phyloP scores from a whole-genome alignment of 2,329 filamentous ascomycete species.

The Sclerotinia subarctica region DNA sequence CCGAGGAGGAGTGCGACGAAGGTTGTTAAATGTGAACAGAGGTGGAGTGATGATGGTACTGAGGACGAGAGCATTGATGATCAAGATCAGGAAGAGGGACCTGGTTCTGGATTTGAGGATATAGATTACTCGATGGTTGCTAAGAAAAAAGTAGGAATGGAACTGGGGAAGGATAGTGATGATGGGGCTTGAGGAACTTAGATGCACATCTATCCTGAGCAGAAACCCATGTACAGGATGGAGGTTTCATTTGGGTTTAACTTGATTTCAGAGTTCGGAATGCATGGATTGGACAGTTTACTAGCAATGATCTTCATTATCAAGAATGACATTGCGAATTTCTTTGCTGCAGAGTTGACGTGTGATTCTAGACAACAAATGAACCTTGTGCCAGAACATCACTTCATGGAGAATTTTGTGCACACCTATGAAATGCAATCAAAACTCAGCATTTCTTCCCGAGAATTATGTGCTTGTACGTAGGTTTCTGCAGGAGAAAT shows the following conservation, averaged over 20 bases:
- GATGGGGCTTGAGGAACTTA: not conserved
- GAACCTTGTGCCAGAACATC: not conserved
- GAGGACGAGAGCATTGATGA: not conserved
- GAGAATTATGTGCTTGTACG: not conserved
- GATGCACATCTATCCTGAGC: not conserved
- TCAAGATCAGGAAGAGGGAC: not conserved
- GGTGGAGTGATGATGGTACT: not conserved
- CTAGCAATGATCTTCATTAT: not conserved
- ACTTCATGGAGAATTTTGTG: not conserved
- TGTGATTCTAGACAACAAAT: not conserved
- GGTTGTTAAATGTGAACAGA: not conserved
- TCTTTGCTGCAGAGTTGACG: too few relatives aligned
- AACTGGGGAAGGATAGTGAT: not conserved
- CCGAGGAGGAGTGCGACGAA: not conserved
- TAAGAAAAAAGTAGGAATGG: not conserved
- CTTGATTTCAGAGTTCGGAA: not conserved
- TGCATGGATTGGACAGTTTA: not conserved
- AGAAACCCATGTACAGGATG: fast-evolving
- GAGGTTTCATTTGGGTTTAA: not conserved
- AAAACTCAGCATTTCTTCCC: fast-evolving
- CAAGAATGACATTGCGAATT: not conserved
- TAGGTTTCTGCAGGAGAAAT: not conserved
- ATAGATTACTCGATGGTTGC: not conserved
- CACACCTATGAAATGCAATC: not conserved
- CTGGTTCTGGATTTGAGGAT: not conserved